These are phyloP conservation scores for Candida morakotiae DNA, from an alignment of 805 yeast genomes.

Conservation along the genomic window DNA sequence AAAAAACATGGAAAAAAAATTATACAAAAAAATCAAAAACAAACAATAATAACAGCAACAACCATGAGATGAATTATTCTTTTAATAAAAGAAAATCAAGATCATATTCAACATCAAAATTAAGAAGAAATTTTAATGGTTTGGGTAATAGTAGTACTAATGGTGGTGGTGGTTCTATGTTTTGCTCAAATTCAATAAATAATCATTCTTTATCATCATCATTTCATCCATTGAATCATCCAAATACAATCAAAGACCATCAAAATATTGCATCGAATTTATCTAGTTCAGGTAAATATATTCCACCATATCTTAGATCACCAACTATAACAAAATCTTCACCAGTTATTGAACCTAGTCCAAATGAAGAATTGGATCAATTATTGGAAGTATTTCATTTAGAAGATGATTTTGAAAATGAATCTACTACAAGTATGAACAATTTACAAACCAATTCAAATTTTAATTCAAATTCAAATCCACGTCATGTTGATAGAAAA, in stretches of 20 bases:
- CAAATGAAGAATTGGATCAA: slow-evolving; percentile 33
- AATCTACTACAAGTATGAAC: not conserved
- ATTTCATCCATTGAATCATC: slow-evolving; percentile 5
- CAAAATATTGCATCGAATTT: slow-evolving; percentile 1
- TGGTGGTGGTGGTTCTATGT: not conserved
- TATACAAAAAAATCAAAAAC: slow-evolving; percentile 16
- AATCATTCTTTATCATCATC: slow-evolving; percentile 4
- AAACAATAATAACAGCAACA: not conserved
- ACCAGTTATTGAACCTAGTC: slow-evolving; percentile 25
- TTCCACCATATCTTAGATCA: slow-evolving; percentile 41
- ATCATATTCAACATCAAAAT: slow-evolving; percentile 19
- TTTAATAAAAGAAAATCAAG: slow-evolving; percentile 15
- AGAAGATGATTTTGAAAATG: slow-evolving; percentile 33
- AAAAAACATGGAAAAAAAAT: slow-evolving; percentile 26
- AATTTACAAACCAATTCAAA: not conserved
- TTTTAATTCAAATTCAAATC: not conserved
- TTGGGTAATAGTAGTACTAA: not conserved
- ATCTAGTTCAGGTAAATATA: slow-evolving; percentile 27
- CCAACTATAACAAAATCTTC: slow-evolving; percentile 27
- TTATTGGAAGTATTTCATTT: slow-evolving; percentile 38
- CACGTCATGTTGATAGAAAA: not conserved
- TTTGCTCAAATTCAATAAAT: not conserved
- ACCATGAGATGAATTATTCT: slow-evolving; percentile 11
- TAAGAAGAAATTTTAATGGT: slow-evolving; percentile 4
- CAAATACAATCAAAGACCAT: not conserved